Base-by-base conservation (phyloP, 306 rosid species). In the Hippophae tibetana region DNA sequence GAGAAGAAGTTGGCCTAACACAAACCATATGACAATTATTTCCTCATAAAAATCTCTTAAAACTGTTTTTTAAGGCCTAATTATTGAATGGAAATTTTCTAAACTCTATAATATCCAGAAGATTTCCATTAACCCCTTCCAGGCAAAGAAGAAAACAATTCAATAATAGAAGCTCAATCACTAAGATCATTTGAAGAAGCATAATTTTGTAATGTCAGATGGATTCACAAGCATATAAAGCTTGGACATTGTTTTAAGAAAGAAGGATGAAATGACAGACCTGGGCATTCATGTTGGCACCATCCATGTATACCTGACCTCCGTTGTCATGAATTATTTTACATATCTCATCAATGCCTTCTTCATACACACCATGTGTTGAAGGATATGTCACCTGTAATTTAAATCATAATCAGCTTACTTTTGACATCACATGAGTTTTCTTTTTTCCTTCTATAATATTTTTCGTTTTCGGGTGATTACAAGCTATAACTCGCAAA, bases 241-340 rank as follows among this genome's bases (percentile, higher is more conserved):
- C 27, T 64, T 38, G 26, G 13, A 10, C 11, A 18, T 18, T 18
- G 23, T 54, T 44, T 65, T 42, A 57, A 57, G 43, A 13, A 48
- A 56, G 51, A 27, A 14, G 70, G 14, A 47, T 45, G 56, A 31
- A 52, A 64, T 63, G 74, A 63, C 78, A 69, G 61, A 85, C 97
- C 90, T 90, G 95, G 7, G 97, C 95, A 71, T 90, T 90, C 97
- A 90, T 90, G 84, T 93, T 93, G 57, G 99, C 99, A 62, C 99
- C 99, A 66, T 93, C 99, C 99, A 93, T 93, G 60, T 93, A 93
- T 7, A 93, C 99, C 76, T 93, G 99, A 43, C 99, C 99, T 66
- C 99, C 99, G 66, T 93, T 93, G 53, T 93, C 97, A 68, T 93
- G 99, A 78, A 93, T 93, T 53, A 93, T 86, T 85, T 82, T 84